Percentiles rank a stretch among this genome's conserved stretches.
Evolutionary conservation across 495 filamentous ascomycete genomes (phyloP).

Genomic region (Neurospora sp.): DNA sequence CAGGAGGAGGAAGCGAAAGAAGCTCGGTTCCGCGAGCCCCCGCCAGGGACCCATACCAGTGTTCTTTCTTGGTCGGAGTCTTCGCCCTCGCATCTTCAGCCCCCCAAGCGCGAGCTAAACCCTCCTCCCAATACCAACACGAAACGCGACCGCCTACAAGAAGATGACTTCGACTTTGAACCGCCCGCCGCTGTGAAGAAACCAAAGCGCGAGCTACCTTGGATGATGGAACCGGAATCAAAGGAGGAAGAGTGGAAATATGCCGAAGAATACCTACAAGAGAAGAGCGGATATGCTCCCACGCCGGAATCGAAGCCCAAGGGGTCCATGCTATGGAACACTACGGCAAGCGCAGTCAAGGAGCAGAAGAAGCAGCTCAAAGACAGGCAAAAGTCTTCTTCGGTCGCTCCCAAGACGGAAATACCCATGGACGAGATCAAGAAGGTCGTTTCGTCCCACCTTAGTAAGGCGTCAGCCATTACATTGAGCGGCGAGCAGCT

Average conservation of each 20-base stretch:
- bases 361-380: slow-evolving; percentile 72
- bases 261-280: not conserved
- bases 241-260: slow-evolving; percentile 12
- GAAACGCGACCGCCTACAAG: slow-evolving; percentile 27
- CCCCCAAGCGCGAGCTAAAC: slow-evolving; percentile 3
- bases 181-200: slow-evolving; percentile 19
- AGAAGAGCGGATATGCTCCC: slow-evolving; percentile 22
- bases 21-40: not conserved
- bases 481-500: slow-evolving; percentile 78
- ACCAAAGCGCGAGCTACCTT: slow-evolving; percentile 23
- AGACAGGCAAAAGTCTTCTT: slow-evolving; percentile 38
- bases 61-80: slow-evolving; percentile 23
- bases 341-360: slow-evolving; percentile 69
- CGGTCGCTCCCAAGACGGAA: slow-evolving; percentile 16
- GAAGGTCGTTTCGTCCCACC: slow-evolving; percentile 21
- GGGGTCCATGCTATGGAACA: slow-evolving; percentile 56
- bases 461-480: slow-evolving; percentile 44
- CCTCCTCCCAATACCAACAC: slow-evolving; percentile 3
- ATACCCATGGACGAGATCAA: slow-evolving; percentile 21
- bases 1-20: not conserved
- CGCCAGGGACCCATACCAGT: slow-evolving; percentile 10
- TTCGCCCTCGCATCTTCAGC: slow-evolving; percentile 21
- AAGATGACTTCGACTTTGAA: slow-evolving; percentile 1
- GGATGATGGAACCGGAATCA: slow-evolving; percentile 5
- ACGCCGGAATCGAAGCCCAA: slow-evolving; percentile 31